A percentile compares a stretch with the other conserved stretches of the same genome.
These are phyloP conservation scores for Phaffomyces opuntiae DNA, from an alignment of 805 yeast species.

Conservation along the genomic window DNA sequence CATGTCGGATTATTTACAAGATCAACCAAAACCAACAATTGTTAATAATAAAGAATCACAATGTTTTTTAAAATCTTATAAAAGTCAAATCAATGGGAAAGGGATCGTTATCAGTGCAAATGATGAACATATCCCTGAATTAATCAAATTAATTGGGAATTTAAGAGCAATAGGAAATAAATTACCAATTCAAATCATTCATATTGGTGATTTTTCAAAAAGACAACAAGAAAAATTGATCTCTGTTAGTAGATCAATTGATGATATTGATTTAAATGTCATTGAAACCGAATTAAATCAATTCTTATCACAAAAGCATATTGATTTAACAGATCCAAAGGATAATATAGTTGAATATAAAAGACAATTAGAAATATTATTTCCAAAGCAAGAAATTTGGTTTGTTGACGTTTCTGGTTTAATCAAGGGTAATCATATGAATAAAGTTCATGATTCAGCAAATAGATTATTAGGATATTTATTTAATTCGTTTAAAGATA, in stretches of 20 bases:
- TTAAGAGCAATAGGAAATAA: conserved; percentile 28
- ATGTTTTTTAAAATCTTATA: conserved; percentile 23
- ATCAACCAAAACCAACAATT: not conserved
- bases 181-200: conserved; percentile 36
- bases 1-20: conserved; percentile 3
- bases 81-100: conserved; percentile 26
- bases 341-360: not conserved
- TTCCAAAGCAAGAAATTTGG: conserved; percentile 33
- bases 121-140: conserved; percentile 24
- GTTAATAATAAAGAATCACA: not conserved
- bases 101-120: conserved; percentile 28
- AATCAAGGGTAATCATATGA: conserved; percentile 12
- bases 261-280: conserved; percentile 7
- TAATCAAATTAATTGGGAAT: conserved; percentile 33
- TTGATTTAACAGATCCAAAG: not conserved
- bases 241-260: conserved; percentile 25
- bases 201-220: conserved; percentile 28
- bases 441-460: conserved; percentile 32
- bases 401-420: conserved; percentile 28
- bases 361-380: conserved; percentile 9
- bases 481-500: conserved; percentile 43
- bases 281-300: conserved; percentile 7
- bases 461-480: conserved; percentile 42
- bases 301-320: conserved; percentile 2
- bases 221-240: conserved; percentile 26